Evolutionary conservation across 129 eudicot species (phyloP).

Genomic region (Pittosporum tobira): DNA sequence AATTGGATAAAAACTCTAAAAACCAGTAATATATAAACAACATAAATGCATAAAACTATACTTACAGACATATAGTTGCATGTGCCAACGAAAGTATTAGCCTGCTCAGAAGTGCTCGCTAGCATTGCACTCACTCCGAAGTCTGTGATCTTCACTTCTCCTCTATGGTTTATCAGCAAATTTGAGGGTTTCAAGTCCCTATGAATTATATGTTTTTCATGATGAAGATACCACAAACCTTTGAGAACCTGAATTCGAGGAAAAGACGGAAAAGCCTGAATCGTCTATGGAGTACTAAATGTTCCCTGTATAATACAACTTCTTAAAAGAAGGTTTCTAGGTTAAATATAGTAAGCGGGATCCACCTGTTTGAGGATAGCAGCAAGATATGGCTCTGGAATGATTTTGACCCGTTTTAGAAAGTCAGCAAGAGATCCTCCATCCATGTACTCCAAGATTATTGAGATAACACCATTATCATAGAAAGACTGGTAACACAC

Average conservation of each 20-base stretch:
- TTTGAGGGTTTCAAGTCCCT: slow-evolving; percentile 96
- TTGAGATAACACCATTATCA: slow-evolving; percentile 87
- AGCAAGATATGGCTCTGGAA: slow-evolving; percentile 87
- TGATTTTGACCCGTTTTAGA: slow-evolving; percentile 52
- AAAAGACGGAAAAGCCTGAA: background rate
- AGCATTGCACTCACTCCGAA: slow-evolving; percentile 97
- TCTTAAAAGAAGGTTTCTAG: background rate
- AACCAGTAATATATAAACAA: background rate
- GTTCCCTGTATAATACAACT: background rate
- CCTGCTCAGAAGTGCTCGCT: slow-evolving; percentile 82
- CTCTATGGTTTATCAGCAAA: slow-evolving; percentile 84
- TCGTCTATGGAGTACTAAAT: background rate
- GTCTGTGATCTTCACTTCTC: slow-evolving; percentile 97
- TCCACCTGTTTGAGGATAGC: slow-evolving; percentile 90
- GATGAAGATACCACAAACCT: slow-evolving; percentile 96
- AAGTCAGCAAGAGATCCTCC: slow-evolving; percentile 97
- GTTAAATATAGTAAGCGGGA: background rate
- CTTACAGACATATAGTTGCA: slow-evolving; percentile 97
- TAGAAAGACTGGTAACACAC: slow-evolving; percentile 88
- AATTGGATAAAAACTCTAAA: background rate
- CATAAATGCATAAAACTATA: slow-evolving; percentile 9
- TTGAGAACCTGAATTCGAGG: slow-evolving; percentile 53
- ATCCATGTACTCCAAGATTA: slow-evolving; percentile 98
- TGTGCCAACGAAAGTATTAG: slow-evolving; percentile 90
- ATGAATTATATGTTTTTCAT: slow-evolving; percentile 85